phyloP scores from a whole-genome alignment of 495 filamentous ascomycete species.

The Hypoxylon intermedium region DNA sequence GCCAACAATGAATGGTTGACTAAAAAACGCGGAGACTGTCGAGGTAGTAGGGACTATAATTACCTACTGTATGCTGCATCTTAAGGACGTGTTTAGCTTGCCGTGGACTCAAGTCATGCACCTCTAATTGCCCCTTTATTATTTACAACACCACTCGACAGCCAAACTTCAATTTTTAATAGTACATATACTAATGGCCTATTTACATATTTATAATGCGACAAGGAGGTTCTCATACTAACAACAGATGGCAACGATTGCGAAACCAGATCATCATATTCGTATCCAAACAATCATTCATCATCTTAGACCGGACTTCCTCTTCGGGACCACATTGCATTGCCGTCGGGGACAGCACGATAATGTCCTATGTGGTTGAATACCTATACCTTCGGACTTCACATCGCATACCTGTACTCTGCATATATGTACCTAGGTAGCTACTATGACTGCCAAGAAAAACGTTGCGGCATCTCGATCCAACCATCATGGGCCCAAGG shows the following conservation, averaged over 20 bases:
- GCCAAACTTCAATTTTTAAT: no score
- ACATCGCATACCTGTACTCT: constrained; percentile 1
- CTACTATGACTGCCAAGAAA: constrained; percentile 6
- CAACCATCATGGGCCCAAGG: constrained; percentile 6
- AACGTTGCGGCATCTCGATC: constrained; percentile 1
- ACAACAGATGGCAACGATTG: no score
- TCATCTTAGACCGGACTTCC: not conserved
- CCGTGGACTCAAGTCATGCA: no score
- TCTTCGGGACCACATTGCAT: not conserved
- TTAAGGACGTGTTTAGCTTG: not conserved
- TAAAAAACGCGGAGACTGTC: constrained; percentile 2
- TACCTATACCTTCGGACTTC: not conserved
- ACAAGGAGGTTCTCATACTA: no score
- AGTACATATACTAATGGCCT: no score
- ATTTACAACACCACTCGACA: not conserved
- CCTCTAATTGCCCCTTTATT: no score
- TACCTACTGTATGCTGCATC: not conserved
- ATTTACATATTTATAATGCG: no score
- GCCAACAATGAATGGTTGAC: constrained; percentile 10
- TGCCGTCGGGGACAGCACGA: not conserved
- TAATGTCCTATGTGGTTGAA: not conserved
- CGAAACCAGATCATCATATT: not conserved
- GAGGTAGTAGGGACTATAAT: constrained; percentile 8
- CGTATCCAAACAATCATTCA: not conserved
- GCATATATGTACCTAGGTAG: not conserved